Evolutionary conservation across 2,329 filamentous ascomycete species (phyloP), one percentile per base, ranked within the genome.

Genomic region (Fusarium anguioides): DNA sequence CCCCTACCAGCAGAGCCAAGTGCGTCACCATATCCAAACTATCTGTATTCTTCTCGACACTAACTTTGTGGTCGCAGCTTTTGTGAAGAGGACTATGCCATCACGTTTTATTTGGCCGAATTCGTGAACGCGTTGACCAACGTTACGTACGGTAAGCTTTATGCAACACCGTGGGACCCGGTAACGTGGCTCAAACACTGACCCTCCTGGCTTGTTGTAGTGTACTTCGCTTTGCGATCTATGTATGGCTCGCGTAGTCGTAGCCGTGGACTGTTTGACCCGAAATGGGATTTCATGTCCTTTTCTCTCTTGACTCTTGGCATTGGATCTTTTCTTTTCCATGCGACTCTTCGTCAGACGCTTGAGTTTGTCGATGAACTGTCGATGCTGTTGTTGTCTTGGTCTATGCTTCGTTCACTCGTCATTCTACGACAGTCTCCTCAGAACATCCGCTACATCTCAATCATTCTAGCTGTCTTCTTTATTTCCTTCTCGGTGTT

Each of bases 301-400:
- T 14, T 78, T 23, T 76, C 79, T 7, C 77, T 83, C 27, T 64
- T 83, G 31, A 37, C 77, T 8, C 76, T 83, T 31, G 82, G 82
- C 50, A 47, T 82, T 39, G 75, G 75, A 24, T 84, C 82, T 2
- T 78, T 79, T 46, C 48, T 78, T 12, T 84, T 81, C 68, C 82
- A 84, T 65, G 81, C 81, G 29, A 79, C 80, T 9, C 76, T 84
- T 18, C 81, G 77, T 50, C 80, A 81, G 46, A 71, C 71, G 2
- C 72, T 81, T 8, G 78, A 84, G 64, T 82, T 81, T 59, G 81
- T 80, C 64, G 86, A 88, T 66, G 86, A 89, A 68, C 76, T 88
- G n/a, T 83, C 84, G 52, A 88, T 87, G 86, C 80, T 87, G 27
- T 75, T 84, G 14, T 80, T 87, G 6, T 81, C 80, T 21, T 84